Evolutionary conservation across 768 basidiomycete genomes (phyloP).

Genomic region (Tylopilus rubrobrunneus): DNA sequence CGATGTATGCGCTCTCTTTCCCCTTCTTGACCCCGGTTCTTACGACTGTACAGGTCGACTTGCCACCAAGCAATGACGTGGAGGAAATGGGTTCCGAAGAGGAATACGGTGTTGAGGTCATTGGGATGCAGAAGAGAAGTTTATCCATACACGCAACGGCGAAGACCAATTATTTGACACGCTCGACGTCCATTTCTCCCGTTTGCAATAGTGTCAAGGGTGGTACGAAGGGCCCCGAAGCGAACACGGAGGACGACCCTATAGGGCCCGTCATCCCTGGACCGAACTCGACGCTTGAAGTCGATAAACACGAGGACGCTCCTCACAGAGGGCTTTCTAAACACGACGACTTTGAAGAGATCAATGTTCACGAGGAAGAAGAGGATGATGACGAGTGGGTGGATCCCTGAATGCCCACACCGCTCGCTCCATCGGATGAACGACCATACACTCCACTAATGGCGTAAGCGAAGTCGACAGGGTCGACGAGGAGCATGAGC

Average conservation of each 20-base stretch:
- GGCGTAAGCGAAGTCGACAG: conserved; percentile 22
- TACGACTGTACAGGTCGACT: too few species aligned
- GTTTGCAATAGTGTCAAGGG: conserved; percentile 35
- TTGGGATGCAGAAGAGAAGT: conserved; percentile 28
- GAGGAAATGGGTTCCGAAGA: conserved; percentile 58
- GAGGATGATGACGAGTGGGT: conserved; percentile 60
- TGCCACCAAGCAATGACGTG: conserved; percentile 44
- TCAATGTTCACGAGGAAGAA: conserved; percentile 28
- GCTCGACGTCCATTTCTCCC: conserved; percentile 42
- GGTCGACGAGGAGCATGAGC: conserved; percentile 20
- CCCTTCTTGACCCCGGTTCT: too few species aligned
- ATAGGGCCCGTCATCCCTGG: conserved; percentile 69
- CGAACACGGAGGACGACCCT: conserved; percentile 69
- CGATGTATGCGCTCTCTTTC: too few species aligned
- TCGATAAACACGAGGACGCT: conserved; percentile 18
- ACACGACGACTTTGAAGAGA: conserved; percentile 28
- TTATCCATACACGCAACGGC: conserved; percentile 25
- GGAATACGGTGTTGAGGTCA: conserved; percentile 39
- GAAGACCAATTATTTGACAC: conserved; percentile 56
- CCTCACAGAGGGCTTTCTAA: conserved; percentile 23
- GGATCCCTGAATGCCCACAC: conserved; percentile 53
- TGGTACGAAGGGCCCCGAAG: conserved; percentile 47
- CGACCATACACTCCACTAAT: conserved; percentile 28
- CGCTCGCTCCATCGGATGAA: conserved; percentile 23
- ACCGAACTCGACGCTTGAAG: conserved; percentile 35